Base-by-base conservation (phyloP, 768 basidiomycete species). In the Naematelia aurantialba region DNA sequence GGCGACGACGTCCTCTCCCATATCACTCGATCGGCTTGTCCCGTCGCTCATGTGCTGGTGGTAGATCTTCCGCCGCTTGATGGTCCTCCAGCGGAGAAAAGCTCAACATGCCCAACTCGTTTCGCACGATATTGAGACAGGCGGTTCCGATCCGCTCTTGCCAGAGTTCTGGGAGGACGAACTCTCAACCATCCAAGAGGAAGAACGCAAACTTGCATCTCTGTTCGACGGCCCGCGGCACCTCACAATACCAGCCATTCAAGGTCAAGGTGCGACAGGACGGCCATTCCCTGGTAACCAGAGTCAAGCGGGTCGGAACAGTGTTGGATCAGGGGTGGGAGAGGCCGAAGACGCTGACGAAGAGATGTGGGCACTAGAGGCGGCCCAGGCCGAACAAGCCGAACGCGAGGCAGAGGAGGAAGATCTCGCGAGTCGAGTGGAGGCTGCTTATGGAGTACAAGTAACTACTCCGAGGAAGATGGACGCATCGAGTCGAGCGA, bases 161-260 rank as follows among this genome's bases (percentile, higher is more conserved):
- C 65, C 69, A 8, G 70, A 72, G 24, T 68, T 73, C 55, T 72
- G 70, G 68, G 71, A 66, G 25, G 63, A 68, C 34, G 66, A 63
- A 44, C 46, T 49, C 2, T 19, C 17, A 11, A 13, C 30, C 17
- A n/a, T 55, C 27, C 13, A 55, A 17, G 60, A 13, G 26, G 47
- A 65, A 42, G 59, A 55, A 39, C 34, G 34, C 8, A 8, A 17
- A 8, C 34, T 39, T 17, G 34, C 34, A 17, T 8, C 34, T 17
- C 17, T 39, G 17, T 17, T 39, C 17, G 34, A 39, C 8, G 34
- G 8, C 8, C 34, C n/a, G n/a, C n/a, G n/a, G n/a, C 34, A 47
- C 55, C 42, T 29, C 55, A 48, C 26, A 8, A 45, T 3, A 22
- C 11, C 42, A 44, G 42, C 22, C 19, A 19, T 31, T n/a, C n/a